Evolutionary conservation across 495 filamentous ascomycete species (phyloP), one percentile per base, ranked within the genome.

Genomic region (Penicillium egyptiacum): DNA sequence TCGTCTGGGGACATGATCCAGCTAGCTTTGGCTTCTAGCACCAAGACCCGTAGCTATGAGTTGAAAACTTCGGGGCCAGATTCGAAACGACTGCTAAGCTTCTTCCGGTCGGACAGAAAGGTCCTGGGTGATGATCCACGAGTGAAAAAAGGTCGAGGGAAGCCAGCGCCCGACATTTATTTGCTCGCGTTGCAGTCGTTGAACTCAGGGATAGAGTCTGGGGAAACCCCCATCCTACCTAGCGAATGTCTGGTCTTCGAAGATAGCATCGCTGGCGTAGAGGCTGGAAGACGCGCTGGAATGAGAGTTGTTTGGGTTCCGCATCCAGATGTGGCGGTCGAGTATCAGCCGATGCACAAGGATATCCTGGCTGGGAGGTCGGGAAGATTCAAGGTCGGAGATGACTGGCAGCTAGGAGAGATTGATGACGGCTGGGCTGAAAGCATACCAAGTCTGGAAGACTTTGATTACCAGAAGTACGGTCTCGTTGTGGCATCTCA

Each of bases 221-320:
- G 67, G 7, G 59, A 61, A 43, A 35, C 39, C 3, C 23, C 33
- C 8, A 60, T 76, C 9, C 58, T 42, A 39, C 52, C 65, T 2
- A 55, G 62, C 11, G 75, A 79, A 55, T 79, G 72, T 64, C 59
- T 77, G 55, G 75, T 79, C 9, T 77, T 77, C 51, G 75, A 76
- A 59, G 75, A 79, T 69, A 71, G 67, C 30, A 58, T 77, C 14
- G 64, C 64, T 45, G 75, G 75, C 14, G 74, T 77, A 5, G 72
- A 75, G 58, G 75, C 75, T 54, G 75, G 67, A 39, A 71, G 72
- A 64, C 39, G 70, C 46, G 75, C 75, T 20, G 75, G 75, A 2
- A 78, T 79, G 75, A 68, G 75, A 57, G 73, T 79, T 28, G 47
- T 70, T 50, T 77, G 75, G 72, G 70, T 75, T 19, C 75, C 75